phyloP scores from a whole-genome alignment of 2,329 filamentous ascomycete species.

The Colletotrichum acutatum region DNA sequence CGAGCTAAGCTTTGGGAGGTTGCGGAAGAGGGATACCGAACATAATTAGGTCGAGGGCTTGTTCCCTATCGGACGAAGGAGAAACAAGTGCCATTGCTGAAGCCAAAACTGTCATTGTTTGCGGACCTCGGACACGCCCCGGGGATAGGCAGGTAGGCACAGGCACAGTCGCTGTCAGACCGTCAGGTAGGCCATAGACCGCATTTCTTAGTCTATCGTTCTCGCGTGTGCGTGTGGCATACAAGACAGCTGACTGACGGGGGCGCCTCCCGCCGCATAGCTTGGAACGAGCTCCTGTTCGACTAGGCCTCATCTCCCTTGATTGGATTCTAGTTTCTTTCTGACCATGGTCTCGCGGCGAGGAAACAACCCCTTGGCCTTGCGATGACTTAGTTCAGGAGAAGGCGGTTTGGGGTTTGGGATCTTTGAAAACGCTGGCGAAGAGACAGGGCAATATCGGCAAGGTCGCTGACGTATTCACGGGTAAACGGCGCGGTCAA shows the following conservation, averaged over 20 bases:
- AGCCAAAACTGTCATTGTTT: conserved; percentile 30
- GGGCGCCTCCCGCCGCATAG: neutral
- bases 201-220: neutral
- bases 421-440: neutral
- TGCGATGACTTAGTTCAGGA: neutral
- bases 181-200: no score
- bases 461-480: conserved; percentile 14
- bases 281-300: neutral
- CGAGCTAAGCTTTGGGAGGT: conserved; percentile 26
- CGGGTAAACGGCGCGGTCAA: conserved; percentile 15
- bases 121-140: conserved; percentile 11
- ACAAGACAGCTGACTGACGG: neutral
- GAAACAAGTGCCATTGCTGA: conserved; percentile 27
- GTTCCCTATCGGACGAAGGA: conserved; percentile 21
- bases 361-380: neutral
- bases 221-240: neutral
- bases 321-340: neutral
- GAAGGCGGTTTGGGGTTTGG: neutral
- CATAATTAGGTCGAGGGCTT: conserved; percentile 1
- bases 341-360: neutral
- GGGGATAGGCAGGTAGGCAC: neutral
- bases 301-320: neutral
- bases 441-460: conserved; percentile 3
- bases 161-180: no score
- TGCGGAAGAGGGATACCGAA: conserved; percentile 23